Evolutionary conservation across 1,139 yeast genomes (phyloP).

Genomic region (Hanseniaspora uvarum): DNA sequence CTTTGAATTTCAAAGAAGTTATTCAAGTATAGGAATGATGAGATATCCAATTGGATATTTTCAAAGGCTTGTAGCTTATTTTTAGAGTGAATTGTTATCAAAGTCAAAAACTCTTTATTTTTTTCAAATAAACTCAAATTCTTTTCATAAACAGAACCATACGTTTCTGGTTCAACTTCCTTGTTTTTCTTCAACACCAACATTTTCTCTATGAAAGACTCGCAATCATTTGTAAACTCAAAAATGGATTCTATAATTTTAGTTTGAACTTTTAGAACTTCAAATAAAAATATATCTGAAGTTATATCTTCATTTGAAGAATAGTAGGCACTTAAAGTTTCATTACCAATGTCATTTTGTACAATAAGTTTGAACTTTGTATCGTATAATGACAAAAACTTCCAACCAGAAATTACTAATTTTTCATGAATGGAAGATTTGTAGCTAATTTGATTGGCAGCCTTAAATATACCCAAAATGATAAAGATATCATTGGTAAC

Average conservation of each 20-base stretch:
- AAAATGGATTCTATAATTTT: conserved; percentile 21
- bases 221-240: conserved; percentile 15
- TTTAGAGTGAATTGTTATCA: not conserved
- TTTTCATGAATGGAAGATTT: conserved; percentile 22
- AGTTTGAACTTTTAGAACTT: conserved; percentile 25
- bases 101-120: conserved; percentile 8
- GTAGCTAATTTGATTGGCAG: conserved; percentile 21
- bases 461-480: conserved; percentile 28
- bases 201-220: conserved; percentile 21
- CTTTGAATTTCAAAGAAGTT: conserved; percentile 12
- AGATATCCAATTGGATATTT: conserved; percentile 1
- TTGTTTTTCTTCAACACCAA: conserved; percentile 25
- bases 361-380: conserved; percentile 18
- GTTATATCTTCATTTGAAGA: conserved; percentile 28
- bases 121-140: not conserved
- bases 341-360: conserved; percentile 26
- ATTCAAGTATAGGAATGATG: conserved; percentile 3
- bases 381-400: conserved; percentile 14
- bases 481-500: conserved; percentile 24
- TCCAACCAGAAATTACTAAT: conserved; percentile 21
- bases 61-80: conserved; percentile 4
- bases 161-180: conserved; percentile 20
- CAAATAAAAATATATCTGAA: conserved; percentile 24
- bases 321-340: conserved; percentile 27
- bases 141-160: not conserved